Base-by-base conservation (phyloP, 345 rosid genomes). In the Arabis hirsuta region DNA sequence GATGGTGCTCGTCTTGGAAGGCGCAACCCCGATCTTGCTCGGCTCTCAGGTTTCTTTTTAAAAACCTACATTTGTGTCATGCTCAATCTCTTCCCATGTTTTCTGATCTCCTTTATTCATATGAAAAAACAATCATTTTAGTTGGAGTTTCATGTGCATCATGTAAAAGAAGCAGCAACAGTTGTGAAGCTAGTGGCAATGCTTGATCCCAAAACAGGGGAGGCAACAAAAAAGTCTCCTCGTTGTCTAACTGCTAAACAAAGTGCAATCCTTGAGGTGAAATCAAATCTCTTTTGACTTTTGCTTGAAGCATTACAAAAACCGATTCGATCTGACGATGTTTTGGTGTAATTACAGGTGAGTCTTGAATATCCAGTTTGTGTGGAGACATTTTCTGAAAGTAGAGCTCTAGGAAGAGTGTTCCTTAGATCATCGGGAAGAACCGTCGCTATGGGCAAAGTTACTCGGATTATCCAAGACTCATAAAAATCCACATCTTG, bases 41-140 rank as follows among this genome's bases (percentile, higher is more conserved):
- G 99, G 99, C 34, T 85, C 98, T 69, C 92, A 87, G 86, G 99
- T 90, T 90, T n/a, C n/a, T n/a, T n/a, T n/a, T n/a, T n/a, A n/a
- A n/a, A n/a, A n/a, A n/a, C n/a, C n/a, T n/a, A n/a, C n/a, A n/a
- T n/a, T n/a, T n/a, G n/a, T n/a, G n/a, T n/a, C n/a, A n/a, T n/a
- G 2, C 22, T 55, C 71, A 22, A 0, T 41, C 10, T 5, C 9
- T 27, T 65, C 34, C 26, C 59, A 12, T 46, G 48, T 54, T 22
- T 54, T 44, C 38, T 64, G 50, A 56, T 52, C 36, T 52, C 36
- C 13, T 70, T 22, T 69, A 29, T 42, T 20, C 47, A 59, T 73
- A 47, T 31, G 53, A 55, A 67, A 71, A 44, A 31, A 16, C 42
- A 27, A 50, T 51, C 9, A 46, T 62, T 13, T 50, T 73, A 92